phyloP scores from a whole-genome alignment of 2,329 filamentous ascomycete species.

The Epichloe gansuensis region DNA sequence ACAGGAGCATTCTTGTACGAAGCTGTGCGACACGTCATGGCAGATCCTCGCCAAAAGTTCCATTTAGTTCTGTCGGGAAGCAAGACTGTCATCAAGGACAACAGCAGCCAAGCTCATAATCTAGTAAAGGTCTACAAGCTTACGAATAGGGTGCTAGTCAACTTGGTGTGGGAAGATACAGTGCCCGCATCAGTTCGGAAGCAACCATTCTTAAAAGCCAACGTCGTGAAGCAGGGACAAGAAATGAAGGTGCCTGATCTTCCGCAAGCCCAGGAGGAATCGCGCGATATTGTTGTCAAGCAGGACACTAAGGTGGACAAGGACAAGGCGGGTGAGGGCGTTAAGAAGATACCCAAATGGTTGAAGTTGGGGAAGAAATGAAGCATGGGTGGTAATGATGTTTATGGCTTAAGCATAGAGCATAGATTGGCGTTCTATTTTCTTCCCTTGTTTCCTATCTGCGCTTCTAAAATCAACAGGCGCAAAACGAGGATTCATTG shows the following conservation, averaged over 20 bases:
- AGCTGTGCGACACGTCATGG: slow-evolving; percentile 62
- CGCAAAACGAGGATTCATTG: neutral
- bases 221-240: slow-evolving; percentile 48
- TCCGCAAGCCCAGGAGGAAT: slow-evolving; percentile 27
- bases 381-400: neutral
- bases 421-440: neutral
- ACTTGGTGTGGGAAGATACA: slow-evolving; percentile 58
- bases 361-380: slow-evolving; percentile 63
- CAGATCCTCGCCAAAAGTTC: slow-evolving; percentile 52
- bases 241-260: slow-evolving; percentile 53
- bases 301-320: slow-evolving; percentile 21
- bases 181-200: slow-evolving; percentile 44
- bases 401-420: neutral
- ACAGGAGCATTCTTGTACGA: slow-evolving; percentile 61
- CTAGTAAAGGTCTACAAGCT: slow-evolving; percentile 66
- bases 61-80: slow-evolving; percentile 51
- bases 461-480: neutral
- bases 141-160: slow-evolving; percentile 58
- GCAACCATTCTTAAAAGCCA: slow-evolving; percentile 43
- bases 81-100: slow-evolving; percentile 35
- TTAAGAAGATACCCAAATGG: slow-evolving; percentile 53
- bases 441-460: neutral
- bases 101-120: slow-evolving; percentile 31
- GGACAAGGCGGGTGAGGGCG: slow-evolving; percentile 25
- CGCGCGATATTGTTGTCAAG: slow-evolving; percentile 13